Base-by-base conservation (phyloP, 1,284 basidiomycete species). In the Rhodotorula mucilaginosa region DNA sequence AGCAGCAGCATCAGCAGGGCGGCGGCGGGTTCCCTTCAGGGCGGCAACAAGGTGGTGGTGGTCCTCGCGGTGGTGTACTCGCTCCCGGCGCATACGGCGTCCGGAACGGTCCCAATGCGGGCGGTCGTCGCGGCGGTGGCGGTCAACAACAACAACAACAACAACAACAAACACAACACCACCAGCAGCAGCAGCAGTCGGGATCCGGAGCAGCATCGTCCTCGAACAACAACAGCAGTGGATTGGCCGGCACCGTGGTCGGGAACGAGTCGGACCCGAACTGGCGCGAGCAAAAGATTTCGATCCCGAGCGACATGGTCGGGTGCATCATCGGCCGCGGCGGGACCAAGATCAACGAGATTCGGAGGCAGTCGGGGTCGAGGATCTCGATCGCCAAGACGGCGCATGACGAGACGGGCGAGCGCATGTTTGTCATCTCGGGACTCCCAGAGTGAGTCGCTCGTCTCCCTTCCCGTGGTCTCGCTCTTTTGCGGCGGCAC, bases 391-490 rank as follows among this genome's bases (percentile, higher is more conserved):
- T 99, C 79, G 97, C 96, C 78, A 99, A 99, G 84, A 91, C 93
- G 64, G 93, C 96, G 31, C 96, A 99, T 80, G 96, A 98, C 80
- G 97, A 98, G 80, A 94, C 93, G 64, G 96, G 96, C 78, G 96
- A 99, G 84, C 87, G 96, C 78, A 97, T 99, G 95, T 99, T 99
- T 84, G 97, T 97, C 71, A 98, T 99, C 80, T 88, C 97, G 72
- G 96, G 96, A 70, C 95, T 94, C 8, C 90, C 93, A 64, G 95
- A 97, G 64, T 70, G 31, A 48, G 69, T 70, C 56, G 39, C 16
- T 21, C 23, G 76, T 13, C 49, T 78, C 56, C 76, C 70, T n/a
- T 52, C n/a, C n/a, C 7, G 8, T 26, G 34, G 34, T 47, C 16
- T 21, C 31, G 1, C 26, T 18, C 12, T 29, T 15, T 19, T 6